Evolutionary conservation across 208 protist species (phyloP).

Genomic region (Acanthamoeba culbertsoni): DNA sequence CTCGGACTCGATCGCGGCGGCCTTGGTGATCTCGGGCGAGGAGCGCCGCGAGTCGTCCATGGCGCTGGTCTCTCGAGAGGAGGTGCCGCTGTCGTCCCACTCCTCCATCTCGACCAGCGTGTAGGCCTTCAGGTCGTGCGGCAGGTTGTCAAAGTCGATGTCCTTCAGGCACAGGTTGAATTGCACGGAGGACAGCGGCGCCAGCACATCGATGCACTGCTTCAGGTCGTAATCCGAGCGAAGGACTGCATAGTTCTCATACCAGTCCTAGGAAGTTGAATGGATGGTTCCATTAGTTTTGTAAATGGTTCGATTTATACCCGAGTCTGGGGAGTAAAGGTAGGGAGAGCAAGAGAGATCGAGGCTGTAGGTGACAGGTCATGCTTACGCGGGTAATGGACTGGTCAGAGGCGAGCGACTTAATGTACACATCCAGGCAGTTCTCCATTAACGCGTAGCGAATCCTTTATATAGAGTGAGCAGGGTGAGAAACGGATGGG

Average conservation of each 20-base stretch:
- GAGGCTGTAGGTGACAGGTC: neutral
- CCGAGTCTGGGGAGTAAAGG: too few species aligned
- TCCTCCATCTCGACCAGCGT: neutral
- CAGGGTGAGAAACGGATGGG: neutral
- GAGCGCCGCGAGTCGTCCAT: neutral
- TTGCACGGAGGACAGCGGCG: neutral
- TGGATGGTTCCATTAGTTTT: neutral
- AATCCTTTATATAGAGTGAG: neutral
- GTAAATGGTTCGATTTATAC: too few species aligned
- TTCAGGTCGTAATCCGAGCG: neutral
- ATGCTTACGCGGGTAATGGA: neutral
- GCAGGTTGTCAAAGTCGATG: constrained; percentile 37
- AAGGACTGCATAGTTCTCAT: constrained; percentile 48
- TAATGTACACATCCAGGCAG: neutral
- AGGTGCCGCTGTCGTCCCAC: constrained; percentile 19
- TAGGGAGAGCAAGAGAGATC: neutral
- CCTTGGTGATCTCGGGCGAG: neutral
- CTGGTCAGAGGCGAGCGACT: neutral
- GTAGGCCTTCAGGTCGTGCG: constrained; percentile 8
- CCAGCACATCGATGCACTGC: neutral
- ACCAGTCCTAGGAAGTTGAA: neutral
- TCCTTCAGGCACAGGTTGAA: constrained; percentile 54
- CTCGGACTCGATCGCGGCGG: neutral
- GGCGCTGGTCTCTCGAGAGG: neutral
- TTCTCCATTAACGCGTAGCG: constrained; percentile 56